These are phyloP conservation scores for Fennellomyces sp. DNA, from an alignment of 371 early-diverging fungal genomes.

Conservation along the genomic window DNA sequence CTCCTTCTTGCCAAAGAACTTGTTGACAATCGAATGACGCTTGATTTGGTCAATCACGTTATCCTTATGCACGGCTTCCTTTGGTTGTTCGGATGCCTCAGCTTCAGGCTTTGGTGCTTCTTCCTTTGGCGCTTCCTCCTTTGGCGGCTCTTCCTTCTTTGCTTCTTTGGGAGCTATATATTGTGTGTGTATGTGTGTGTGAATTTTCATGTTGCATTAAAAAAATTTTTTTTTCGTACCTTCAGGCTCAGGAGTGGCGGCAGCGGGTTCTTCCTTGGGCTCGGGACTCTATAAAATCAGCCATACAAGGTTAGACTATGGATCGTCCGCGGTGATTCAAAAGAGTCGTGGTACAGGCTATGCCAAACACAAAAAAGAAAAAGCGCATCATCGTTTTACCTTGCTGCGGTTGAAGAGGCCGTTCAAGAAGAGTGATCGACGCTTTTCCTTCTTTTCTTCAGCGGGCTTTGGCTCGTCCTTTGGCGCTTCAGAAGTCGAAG, in stretches of 20 bases:
- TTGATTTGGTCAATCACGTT: constrained; percentile 44
- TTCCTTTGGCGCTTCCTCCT: constrained; percentile 8
- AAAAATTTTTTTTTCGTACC: background rate
- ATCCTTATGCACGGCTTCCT: constrained; percentile 3
- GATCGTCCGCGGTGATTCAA: constrained; percentile 3
- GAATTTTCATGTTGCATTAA: background rate
- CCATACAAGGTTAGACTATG: background rate
- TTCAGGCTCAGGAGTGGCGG: constrained; percentile 6
- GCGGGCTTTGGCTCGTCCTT: background rate
- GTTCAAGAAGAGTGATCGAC: constrained; percentile 24
- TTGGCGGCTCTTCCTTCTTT: background rate
- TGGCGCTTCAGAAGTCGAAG: background rate
- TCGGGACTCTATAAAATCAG: constrained; percentile 4
- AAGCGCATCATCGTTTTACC: constrained; percentile 14
- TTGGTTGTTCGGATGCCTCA: constrained; percentile 8
- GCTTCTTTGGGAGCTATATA: background rate
- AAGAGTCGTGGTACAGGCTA: background rate
- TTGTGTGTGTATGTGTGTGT: background rate
- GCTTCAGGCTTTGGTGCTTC: constrained; percentile 13
- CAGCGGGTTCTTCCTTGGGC: constrained; percentile 8
- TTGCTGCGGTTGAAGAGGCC: constrained; percentile 27
- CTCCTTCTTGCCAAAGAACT: constrained; percentile 43
- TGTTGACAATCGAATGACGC: constrained; percentile 35
- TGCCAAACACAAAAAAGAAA: constrained; percentile 9
- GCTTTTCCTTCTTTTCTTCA: constrained; percentile 16